Base-by-base conservation (phyloP, 164 flowering plant genomes). In the Paratinospora sagittata region DNA sequence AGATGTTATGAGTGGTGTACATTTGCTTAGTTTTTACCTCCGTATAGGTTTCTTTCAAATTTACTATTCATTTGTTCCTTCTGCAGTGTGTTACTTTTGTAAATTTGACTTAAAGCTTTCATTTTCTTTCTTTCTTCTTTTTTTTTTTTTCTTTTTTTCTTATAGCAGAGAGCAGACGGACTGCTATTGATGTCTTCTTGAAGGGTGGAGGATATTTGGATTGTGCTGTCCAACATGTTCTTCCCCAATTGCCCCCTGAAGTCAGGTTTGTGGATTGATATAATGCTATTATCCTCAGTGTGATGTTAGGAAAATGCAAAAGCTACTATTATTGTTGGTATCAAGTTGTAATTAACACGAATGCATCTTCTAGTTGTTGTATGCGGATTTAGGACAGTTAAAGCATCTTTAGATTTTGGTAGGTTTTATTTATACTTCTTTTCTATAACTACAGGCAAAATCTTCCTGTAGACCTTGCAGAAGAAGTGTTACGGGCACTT, bases 131-230 rank as follows among this genome's bases (percentile, higher is more conserved):
- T 24, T 8, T 43, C 33, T 23, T 45, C 27, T 24, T 16, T n/a
- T 23, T 66, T 24, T 27, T 43, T 12, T 21, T 52, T 21, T 12
- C 47, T 47, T 70, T 2, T 21, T 61, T 16, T 58, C 77, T 67
- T 68, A 14, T 34, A 24, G 72, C 87, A 95, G 99, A 92, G 78
- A 89, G 85, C 85, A 90, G 87, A 75, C 76, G 89, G 68, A 83
- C 89, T 55, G 84, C 94, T 27, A 73, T 95, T 76, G 99, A 95
- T 67, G 71, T 90, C 71, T 89, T 95, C 79, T 73, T 95, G 72
- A 92, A 87, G 83, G 97, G 92, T 55, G 96, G 97, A 10, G 99
- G 99, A 78, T 95, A 88, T 82, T 82, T 95, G 72, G 99, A 92
- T 72, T 95, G 87, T 82, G 96, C 96, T 74, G 85, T 92, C 47